A percentile compares a stretch with the other conserved stretches of the same genome.
Evolutionary conservation across 441 rosid genomes (phyloP).

Genomic region (Populus hybrid): DNA sequence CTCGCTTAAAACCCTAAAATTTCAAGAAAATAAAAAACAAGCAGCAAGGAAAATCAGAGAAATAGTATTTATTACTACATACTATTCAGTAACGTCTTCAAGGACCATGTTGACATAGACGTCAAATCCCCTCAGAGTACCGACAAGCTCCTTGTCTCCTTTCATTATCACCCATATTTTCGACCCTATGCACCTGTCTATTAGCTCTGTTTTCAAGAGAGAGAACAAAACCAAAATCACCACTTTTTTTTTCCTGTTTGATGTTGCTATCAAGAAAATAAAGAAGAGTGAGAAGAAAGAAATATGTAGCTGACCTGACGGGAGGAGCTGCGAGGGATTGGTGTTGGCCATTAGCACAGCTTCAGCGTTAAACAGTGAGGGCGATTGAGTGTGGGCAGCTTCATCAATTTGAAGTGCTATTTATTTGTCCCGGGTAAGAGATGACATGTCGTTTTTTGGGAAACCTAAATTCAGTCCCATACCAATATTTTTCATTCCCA

Average conservation of each 20-base stretch:
- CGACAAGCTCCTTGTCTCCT: conserved; percentile 98
- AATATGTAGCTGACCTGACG: conserved; percentile 43
- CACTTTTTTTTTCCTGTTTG: conserved; percentile 6
- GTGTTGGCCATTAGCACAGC: conserved; percentile 53
- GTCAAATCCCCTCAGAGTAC: conserved; percentile 82
- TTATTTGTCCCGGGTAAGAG: background rate
- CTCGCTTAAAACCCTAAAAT: conserved; percentile 1
- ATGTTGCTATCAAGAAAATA: background rate
- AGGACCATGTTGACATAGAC: conserved; percentile 98
- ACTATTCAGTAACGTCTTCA: conserved; percentile 86
- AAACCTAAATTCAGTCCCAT: background rate
- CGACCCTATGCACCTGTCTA: conserved; percentile 91
- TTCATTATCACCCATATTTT: conserved; percentile 98
- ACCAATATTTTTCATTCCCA: background rate
- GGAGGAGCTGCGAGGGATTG: conserved; percentile 90
- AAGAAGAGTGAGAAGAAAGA: background rate
- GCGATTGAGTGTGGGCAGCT: background rate
- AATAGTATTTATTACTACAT: conserved; percentile 11
- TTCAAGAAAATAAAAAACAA: background rate
- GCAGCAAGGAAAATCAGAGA: background rate
- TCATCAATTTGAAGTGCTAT: background rate
- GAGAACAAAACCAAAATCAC: background rate
- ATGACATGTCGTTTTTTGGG: background rate
- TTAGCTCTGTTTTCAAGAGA: conserved; percentile 57
- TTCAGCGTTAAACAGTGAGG: background rate